Conservation (phyloP, 495 filamentous ascomycete genomes). For the Aspergillus biplanus region DNA sequence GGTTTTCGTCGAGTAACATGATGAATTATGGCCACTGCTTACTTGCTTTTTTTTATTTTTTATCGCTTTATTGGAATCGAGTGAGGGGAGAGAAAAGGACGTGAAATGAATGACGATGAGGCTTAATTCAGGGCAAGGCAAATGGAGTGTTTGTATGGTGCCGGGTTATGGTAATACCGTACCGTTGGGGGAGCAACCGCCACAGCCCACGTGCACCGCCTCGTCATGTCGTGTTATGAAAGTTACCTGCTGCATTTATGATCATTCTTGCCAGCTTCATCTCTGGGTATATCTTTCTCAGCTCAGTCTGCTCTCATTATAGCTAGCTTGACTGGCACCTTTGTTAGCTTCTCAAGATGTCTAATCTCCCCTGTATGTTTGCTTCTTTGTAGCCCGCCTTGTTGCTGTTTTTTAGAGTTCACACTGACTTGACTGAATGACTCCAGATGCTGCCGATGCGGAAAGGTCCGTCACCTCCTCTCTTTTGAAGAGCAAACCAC, state of each 20-base stretch:
- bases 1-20: slow-evolving; percentile 98
- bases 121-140: slow-evolving; percentile 5
- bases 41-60: too few species aligned
- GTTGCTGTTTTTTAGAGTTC: slow-evolving; percentile 22
- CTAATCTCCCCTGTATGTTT: slow-evolving; percentile 73
- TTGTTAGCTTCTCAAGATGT: slow-evolving; percentile 47
- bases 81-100: neutral
- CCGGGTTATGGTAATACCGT: slow-evolving; percentile 27
- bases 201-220: slow-evolving; percentile 48
- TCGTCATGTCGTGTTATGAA: slow-evolving; percentile 28
- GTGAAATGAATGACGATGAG: slow-evolving; percentile 1
- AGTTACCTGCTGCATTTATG: neutral
- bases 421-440: slow-evolving; percentile 23
- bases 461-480: slow-evolving; percentile 74
- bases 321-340: too few species aligned
- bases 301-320: too few species aligned
- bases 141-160: slow-evolving; percentile 7
- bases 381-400: slow-evolving; percentile 20
- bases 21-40: too few species aligned
- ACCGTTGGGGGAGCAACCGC: slow-evolving; percentile 56
- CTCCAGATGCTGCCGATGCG: slow-evolving; percentile 90
- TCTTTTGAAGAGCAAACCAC: neutral
- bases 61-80: too few species aligned
- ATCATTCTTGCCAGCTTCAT: slow-evolving; percentile 8
- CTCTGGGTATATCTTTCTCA: too few species aligned